Conservation (phyloP, 805 yeast genomes). For the Saccharomyces cerevisiae region DNA sequence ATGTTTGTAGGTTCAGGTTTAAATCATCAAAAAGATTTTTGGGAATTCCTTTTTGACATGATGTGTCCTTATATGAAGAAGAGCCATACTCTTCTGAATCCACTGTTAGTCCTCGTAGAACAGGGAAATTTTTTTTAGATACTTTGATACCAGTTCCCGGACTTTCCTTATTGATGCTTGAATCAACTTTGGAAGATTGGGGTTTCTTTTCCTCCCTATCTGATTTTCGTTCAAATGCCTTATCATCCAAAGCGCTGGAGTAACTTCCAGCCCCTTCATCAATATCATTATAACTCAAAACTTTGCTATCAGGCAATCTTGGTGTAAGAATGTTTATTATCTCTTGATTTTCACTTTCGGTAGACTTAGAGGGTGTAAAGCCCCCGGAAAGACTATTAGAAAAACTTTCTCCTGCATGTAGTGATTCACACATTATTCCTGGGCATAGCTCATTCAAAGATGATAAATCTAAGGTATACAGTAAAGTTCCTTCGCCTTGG, state of each 20-base stretch:
- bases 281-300: not conserved
- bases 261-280: not conserved
- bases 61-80: not conserved
- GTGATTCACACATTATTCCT: slow-evolving; percentile 18
- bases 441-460: slow-evolving; percentile 31
- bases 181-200: not conserved
- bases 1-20: not conserved
- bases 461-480: slow-evolving; percentile 54
- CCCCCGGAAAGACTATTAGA: not conserved
- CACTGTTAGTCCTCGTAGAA: not conserved
- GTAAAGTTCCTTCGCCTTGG: slow-evolving; percentile 50
- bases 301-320: not conserved
- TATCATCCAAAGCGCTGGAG: not conserved
- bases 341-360: not conserved
- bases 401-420: not conserved
- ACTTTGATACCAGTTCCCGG: not conserved
- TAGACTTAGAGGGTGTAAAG: not conserved
- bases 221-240: not conserved
- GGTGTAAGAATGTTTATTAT: not conserved
- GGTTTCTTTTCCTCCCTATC: not conserved
- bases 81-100: not conserved
- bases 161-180: not conserved
- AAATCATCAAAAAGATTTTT: not conserved
- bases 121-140: not conserved
- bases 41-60: not conserved